Evolutionary conservation across 2,329 filamentous ascomycete species (phyloP), one percentile per base, ranked within the genome.

Genomic region (Aspergillus clavatus): DNA sequence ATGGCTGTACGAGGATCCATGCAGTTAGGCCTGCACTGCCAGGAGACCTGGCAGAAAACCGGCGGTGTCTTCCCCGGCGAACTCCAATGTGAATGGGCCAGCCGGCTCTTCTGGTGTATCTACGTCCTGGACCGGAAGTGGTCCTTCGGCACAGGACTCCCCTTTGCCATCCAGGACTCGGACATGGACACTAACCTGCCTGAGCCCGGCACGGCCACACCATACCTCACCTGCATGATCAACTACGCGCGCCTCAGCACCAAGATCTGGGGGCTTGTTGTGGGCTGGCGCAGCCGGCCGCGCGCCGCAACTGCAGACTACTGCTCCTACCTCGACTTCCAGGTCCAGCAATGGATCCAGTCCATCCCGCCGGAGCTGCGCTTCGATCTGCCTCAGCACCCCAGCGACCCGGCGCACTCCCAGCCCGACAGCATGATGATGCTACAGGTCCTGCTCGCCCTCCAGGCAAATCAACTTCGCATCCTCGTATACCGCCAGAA

Each of bases 51-150:
- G 28, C 51, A 55, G 26, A 57, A 48, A 28, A 57, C 62, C 5
- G 63, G 63, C 2, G 65, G 62, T 3, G 58, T 66, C 12, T 68
- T 68, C 26, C 64, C 65, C 0, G 65, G 65, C 1, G 63, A 65
- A n/a, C 46, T 67, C 18, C 62, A 66, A 41, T 61, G 61, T 50
- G 65, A 52, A 5, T 67, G 62, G 57, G 61, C 62, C 3, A 65
- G 57, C 35, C 49, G 63, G 21, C 44, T 77, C 0, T 78, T 77
- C 47, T 78, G 75, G 73, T 74, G 69, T 23, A 72, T 76, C 14
- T 78, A 77, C 43, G 70, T 75, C 0, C 66, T 78, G 0, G 75
- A 78, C 40, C 70, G 74, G 1, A 70, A 75, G 18, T 78, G 73
- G 72, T 76, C 73, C 7, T 75, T 78, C 26, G 74, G 74, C 2